These are phyloP conservation scores for Chrysanthemum seticuspe DNA, from an alignment of 129 eudicot genomes.

Conservation along the genomic window DNA sequence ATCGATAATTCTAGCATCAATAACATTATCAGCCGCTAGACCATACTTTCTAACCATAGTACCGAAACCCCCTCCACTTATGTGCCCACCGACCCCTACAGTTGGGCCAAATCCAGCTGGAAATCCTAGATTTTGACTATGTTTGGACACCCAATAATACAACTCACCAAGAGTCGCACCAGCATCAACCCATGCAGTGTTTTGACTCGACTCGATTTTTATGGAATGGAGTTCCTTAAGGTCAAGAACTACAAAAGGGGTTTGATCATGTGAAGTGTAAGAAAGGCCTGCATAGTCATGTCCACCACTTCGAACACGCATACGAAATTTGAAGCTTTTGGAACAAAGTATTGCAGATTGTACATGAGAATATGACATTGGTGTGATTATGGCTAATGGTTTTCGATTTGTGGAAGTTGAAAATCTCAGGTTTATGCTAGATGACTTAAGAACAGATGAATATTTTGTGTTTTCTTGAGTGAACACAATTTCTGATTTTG, in stretches of 20 bases:
- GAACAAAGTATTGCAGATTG: conserved; percentile 47
- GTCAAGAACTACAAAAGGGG: conserved; percentile 49
- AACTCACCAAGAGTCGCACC: conserved; percentile 60
- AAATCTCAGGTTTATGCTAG: conserved; percentile 50
- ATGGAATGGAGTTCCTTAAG: conserved; percentile 43
- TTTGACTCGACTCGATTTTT: conserved; percentile 31
- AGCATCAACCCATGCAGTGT: conserved; percentile 54
- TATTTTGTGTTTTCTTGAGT: conserved; percentile 28
- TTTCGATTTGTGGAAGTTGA: conserved; percentile 32
- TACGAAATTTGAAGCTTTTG: conserved; percentile 21
- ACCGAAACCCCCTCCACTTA: conserved; percentile 63
- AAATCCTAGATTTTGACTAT: conserved; percentile 47
- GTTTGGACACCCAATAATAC: conserved; percentile 46
- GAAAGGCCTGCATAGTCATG: conserved; percentile 56
- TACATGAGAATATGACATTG: conserved; percentile 38
- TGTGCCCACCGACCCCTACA: conserved; percentile 62
- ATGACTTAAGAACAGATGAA: conserved; percentile 42
- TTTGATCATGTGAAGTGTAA: conserved; percentile 30
- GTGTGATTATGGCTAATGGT: conserved; percentile 49
- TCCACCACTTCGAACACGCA: conserved; percentile 54
- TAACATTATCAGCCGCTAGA: conserved; percentile 54
- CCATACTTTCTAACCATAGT: conserved; percentile 61
- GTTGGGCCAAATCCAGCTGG: conserved; percentile 59
- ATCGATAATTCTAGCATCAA: conserved; percentile 52
- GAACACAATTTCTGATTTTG: conserved; percentile 30